Evolutionary conservation across 1,139 yeast species (phyloP).

Genomic region (Nakaseomyces glabratus): DNA sequence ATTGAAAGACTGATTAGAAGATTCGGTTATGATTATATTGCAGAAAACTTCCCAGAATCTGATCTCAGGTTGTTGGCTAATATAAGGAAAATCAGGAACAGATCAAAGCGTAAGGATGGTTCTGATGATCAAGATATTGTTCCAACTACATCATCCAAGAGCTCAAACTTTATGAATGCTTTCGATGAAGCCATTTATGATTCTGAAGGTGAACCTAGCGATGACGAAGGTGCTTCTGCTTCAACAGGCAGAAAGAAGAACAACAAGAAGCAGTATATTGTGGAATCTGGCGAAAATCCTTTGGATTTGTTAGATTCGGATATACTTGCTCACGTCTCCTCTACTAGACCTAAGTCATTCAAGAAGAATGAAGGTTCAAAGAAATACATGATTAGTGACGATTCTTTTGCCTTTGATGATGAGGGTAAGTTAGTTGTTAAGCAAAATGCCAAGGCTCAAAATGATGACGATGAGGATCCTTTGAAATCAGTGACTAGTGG

Average conservation of each 20-base stretch:
- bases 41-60: conserved; percentile 76
- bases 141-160: conserved; percentile 22
- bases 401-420: conserved; percentile 45
- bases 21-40: conserved; percentile 77
- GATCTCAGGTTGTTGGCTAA: conserved; percentile 75
- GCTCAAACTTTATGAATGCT: conserved; percentile 58
- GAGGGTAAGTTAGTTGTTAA: conserved; percentile 49
- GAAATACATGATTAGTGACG: conserved; percentile 31
- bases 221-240: conserved; percentile 28
- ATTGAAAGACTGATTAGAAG: conserved; percentile 84
- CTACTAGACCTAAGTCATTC: conserved; percentile 63
- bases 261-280: conserved; percentile 50
- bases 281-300: conserved; percentile 76
- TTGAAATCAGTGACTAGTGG: conserved; percentile 43
- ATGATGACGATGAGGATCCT: conserved; percentile 43
- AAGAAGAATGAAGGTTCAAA: conserved; percentile 43
- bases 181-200: conserved; percentile 64
- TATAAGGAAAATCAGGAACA: conserved; percentile 75
- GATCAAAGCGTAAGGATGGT: conserved; percentile 67
- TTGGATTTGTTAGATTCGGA: conserved; percentile 80
- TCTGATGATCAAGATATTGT: conserved; percentile 31
- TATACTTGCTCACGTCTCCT: conserved; percentile 78
- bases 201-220: conserved; percentile 34
- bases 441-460: conserved; percentile 25
- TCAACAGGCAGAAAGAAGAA: conserved; percentile 21